Conservation (phyloP, 768 basidiomycete genomes). For the Panaeolus papilionaceus region DNA sequence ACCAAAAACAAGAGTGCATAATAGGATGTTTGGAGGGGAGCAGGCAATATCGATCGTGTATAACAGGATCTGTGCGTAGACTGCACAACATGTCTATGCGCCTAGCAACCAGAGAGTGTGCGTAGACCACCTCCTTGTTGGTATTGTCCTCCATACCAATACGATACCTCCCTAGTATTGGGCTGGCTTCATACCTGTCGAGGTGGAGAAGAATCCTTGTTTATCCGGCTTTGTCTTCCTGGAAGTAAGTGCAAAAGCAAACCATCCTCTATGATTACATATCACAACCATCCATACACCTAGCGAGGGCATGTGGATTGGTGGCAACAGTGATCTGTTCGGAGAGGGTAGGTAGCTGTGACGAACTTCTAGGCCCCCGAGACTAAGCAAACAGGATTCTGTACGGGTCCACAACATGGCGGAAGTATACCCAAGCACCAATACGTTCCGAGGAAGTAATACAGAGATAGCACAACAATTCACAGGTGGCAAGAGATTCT, state of each 20-base stretch:
- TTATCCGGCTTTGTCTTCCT: conserved; percentile 59
- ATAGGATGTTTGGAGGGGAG: conserved; percentile 19
- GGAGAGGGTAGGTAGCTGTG: not conserved
- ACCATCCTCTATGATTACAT: conserved; percentile 27
- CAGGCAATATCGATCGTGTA: conserved; percentile 22
- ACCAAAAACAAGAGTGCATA: conserved; percentile 19
- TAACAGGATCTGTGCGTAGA: conserved; percentile 30
- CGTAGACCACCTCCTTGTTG: conserved; percentile 48
- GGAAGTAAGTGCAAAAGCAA: conserved; percentile 27
- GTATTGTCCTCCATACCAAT: conserved; percentile 28
- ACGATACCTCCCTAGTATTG: conserved; percentile 60
- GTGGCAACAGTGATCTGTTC: not conserved
- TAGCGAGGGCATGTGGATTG: conserved; percentile 29
- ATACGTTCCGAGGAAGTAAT: conserved; percentile 63
- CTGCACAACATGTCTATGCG: conserved; percentile 23
- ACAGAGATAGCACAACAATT: conserved; percentile 38
- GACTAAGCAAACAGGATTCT: conserved; percentile 54
- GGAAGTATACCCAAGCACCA: conserved; percentile 29
- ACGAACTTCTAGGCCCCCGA: conserved; percentile 46
- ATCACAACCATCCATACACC: conserved; percentile 24
- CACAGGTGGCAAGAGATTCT: conserved; percentile 41
- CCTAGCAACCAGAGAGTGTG: conserved; percentile 32
- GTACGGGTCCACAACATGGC: conserved; percentile 39
- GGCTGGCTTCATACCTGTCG: conserved; percentile 23
- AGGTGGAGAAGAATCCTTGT: conserved; percentile 40